Evolutionary conservation across 2,329 filamentous ascomycete genomes (phyloP), one percentile per base, ranked within the genome.

Genomic region (Magnaporthales sp.): DNA sequence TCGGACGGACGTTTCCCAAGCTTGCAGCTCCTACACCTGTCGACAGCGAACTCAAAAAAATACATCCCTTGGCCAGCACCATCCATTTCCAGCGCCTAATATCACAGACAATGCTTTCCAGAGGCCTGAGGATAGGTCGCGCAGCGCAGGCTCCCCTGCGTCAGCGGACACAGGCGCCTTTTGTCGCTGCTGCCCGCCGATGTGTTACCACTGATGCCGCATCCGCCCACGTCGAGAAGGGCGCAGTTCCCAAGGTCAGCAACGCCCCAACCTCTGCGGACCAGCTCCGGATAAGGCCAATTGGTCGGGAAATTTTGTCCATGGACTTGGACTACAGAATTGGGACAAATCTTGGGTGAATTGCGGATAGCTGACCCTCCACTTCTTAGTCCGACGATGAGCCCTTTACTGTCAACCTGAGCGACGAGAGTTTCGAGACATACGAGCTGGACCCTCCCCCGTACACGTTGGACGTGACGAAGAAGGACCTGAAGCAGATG

Each of bases 401-500:
- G 86, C 88, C 89, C 71, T 98, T 99, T 84, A 87, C 90, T 75
- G 88, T 99, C 78, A 90, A 88, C 76, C 90, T 99, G 79, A 96
- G 92, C 79, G 92, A 97, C 79, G 94, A 98, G 90, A 94, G 92
- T 84, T 99, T 98, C 84, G 95, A 99, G 87, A 97, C 95, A 68
- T 99, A 98, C 83, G 93, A 97, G 85, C 88, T 99, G 77, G 95
- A 99, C 82, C 93, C 94, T 73, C 95, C 95, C 71, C 84, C 92
- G 68, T 97, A 97, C 86, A 93, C 91, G 70, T 83, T 99, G 73
- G 85, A 96, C 75, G 91, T 93, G 71, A 98, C 94, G 76, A 99
- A 99, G 89, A 93, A 91, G 82, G 91, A 98, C 84, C 84, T 99
- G 79, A 98, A 96, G 89, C 86, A 96, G 85, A 98, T 98, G 89